These are phyloP conservation scores for Hericium erinaceus DNA, from an alignment of 768 basidiomycete genomes.

Conservation along the genomic window DNA sequence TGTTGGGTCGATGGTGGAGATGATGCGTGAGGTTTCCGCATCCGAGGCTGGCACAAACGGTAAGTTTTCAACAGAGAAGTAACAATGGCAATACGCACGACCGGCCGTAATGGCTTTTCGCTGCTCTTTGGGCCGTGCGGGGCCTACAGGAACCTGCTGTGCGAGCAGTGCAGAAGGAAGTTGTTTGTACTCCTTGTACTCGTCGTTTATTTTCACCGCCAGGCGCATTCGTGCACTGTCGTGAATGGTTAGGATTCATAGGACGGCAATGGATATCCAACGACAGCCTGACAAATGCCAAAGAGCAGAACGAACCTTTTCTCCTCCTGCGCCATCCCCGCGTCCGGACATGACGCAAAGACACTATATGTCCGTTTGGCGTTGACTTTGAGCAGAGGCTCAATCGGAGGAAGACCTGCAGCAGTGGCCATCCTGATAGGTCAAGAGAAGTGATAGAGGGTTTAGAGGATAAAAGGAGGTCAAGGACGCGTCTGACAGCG, in stretches of 20 bases:
- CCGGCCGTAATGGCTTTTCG: constrained; percentile 68
- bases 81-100: constrained; percentile 30
- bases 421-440: constrained; percentile 27
- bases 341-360: constrained; percentile 58
- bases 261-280: no score
- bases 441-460: neutral
- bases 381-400: constrained; percentile 49
- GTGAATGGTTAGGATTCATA: neutral
- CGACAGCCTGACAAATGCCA: no score
- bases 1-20: constrained; percentile 67
- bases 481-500: neutral
- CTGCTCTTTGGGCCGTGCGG: constrained; percentile 57
- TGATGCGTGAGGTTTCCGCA: constrained; percentile 40
- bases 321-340: constrained; percentile 55
- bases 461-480: neutral
- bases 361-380: constrained; percentile 68
- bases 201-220: constrained; percentile 80
- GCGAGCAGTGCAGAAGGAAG: constrained; percentile 73
- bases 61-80: neutral
- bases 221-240: constrained; percentile 61
- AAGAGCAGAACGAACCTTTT: constrained; percentile 42
- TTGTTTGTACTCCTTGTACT: constrained; percentile 80
- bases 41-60: constrained; percentile 26
- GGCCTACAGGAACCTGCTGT: constrained; percentile 77
- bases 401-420: constrained; percentile 46